phyloP scores from a whole-genome alignment of 768 basidiomycete species.

The Boletus rubroflammeus region DNA sequence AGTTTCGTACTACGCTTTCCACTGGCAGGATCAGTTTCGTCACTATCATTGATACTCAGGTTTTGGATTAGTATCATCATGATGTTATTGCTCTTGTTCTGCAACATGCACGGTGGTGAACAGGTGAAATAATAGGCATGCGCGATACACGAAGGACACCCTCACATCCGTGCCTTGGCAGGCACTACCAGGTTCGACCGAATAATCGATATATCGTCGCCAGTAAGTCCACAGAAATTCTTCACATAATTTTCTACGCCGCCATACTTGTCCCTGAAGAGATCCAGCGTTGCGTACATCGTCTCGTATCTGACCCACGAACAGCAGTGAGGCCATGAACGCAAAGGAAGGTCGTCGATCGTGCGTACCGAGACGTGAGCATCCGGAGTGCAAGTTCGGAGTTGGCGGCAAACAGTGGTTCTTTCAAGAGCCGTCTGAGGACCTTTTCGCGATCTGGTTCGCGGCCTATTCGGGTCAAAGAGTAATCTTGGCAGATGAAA shows the following conservation, averaged over 20 bases:
- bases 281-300: conserved; percentile 66
- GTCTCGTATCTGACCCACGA: conserved; percentile 53
- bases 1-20: background rate
- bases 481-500: conserved; percentile 67
- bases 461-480: conserved; percentile 72
- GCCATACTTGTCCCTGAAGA: conserved; percentile 62
- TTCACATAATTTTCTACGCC: conserved; percentile 64
- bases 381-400: conserved; percentile 77
- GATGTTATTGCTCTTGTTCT: background rate
- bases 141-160: background rate
- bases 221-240: conserved; percentile 51
- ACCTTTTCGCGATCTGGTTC: conserved; percentile 74
- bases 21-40: no score
- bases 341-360: background rate
- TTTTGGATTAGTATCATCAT: background rate
- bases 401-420: conserved; percentile 71
- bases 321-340: background rate
- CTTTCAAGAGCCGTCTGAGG: conserved; percentile 61
- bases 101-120: conserved; percentile 2
- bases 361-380: conserved; percentile 66
- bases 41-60: background rate
- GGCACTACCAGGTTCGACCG: conserved; percentile 51
- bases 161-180: conserved; percentile 31
- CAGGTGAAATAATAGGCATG: background rate
- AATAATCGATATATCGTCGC: conserved; percentile 60